phyloP scores from a whole-genome alignment of 805 yeast genomes.

The Trichomonascus vanleenenianus region DNA sequence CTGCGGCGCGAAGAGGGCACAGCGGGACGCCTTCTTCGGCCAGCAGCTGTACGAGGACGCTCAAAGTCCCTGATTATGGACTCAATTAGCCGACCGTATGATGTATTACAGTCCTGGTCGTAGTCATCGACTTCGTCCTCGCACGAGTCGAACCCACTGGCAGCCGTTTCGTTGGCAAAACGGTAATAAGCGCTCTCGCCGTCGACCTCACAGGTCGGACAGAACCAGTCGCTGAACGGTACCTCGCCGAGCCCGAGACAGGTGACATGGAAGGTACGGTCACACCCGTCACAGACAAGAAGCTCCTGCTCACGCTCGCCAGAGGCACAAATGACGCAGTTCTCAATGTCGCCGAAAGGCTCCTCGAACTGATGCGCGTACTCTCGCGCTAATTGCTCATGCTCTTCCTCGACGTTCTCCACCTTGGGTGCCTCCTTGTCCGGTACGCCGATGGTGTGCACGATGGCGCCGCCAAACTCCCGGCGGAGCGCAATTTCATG shows the following conservation, averaged over 20 bases:
- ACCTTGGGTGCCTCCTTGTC: slow-evolving; percentile 11
- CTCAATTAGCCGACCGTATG: not conserved
- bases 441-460: slow-evolving; percentile 6
- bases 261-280: slow-evolving; percentile 25
- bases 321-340: slow-evolving; percentile 23
- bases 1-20: not conserved
- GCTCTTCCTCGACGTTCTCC: not conserved
- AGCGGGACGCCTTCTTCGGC: not conserved
- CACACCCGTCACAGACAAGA: slow-evolving; percentile 26
- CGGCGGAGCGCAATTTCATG: slow-evolving; percentile 9
- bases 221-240: slow-evolving; percentile 26
- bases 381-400: not conserved
- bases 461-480: slow-evolving; percentile 2
- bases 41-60: not conserved
- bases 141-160: not conserved
- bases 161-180: not conserved
- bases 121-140: not conserved
- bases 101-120: not conserved
- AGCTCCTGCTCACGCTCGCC: slow-evolving; percentile 24
- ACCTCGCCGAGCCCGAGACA: slow-evolving; percentile 26
- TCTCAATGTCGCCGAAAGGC: slow-evolving; percentile 9
- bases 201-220: slow-evolving; percentile 25
- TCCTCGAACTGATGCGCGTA: slow-evolving; percentile 1
- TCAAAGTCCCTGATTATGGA: too few relatives aligned
- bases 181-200: slow-evolving; percentile 1